Conservation (phyloP, 306 rosid species). For the Calophaca sinica region DNA sequence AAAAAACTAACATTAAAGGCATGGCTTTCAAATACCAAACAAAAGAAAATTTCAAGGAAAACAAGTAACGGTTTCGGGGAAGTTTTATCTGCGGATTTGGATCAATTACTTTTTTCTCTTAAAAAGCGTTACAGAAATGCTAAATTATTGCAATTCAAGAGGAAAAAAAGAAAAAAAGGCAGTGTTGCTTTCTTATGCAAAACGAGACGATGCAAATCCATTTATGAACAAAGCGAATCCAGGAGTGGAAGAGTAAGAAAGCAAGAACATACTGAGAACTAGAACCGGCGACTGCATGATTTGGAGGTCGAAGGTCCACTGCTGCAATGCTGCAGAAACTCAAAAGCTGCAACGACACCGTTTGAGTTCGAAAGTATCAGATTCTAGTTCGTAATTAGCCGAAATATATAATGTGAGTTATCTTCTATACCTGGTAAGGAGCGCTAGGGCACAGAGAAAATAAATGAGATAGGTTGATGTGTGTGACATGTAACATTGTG, state of each 20-base stretch:
- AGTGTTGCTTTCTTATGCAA: not conserved
- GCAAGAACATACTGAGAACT: constrained; percentile 47
- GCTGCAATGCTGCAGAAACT: not conserved
- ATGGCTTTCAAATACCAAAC: not conserved
- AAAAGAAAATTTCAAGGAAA: constrained; percentile 5
- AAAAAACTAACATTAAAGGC: not conserved
- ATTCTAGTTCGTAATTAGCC: not conserved
- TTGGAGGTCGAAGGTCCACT: constrained; percentile 1
- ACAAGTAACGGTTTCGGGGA: not conserved
- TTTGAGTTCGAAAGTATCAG: constrained; percentile 2
- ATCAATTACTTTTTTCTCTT: not conserved
- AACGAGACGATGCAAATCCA: constrained; percentile 1
- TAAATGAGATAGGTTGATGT: no score
- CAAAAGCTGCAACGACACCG: constrained; percentile 22
- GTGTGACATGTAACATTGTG: no score
- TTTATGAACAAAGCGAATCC: not conserved
- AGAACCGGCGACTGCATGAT: constrained; percentile 67
- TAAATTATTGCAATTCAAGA: not conserved
- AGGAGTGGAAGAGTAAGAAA: not conserved
- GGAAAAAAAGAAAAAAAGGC: not conserved
- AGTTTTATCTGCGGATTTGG: not conserved
- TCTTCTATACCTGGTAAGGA: no score
- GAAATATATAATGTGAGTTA: not conserved
- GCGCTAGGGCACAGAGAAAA: no score
- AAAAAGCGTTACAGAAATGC: not conserved